These are phyloP conservation scores for Mycena citricolor DNA, from an alignment of 1,284 basidiomycete species.

Conservation along the genomic window DNA sequence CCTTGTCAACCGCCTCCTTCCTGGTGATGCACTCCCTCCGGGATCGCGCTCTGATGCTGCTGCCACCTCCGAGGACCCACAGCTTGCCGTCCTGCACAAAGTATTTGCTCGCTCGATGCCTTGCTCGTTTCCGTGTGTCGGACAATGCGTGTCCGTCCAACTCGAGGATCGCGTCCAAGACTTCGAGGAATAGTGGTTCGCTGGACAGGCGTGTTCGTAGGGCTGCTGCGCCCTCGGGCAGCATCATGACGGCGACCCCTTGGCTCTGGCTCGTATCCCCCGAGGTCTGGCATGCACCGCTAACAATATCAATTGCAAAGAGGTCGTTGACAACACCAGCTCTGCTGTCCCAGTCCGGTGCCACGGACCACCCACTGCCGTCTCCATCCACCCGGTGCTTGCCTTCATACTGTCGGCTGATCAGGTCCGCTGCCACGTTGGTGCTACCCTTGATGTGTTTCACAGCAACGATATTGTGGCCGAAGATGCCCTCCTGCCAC, in stretches of 20 bases:
- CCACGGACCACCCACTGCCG: conserved; percentile 33
- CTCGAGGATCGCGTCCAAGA: conserved; percentile 10
- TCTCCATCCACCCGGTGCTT: conserved; percentile 24
- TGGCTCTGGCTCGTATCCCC: too few species aligned
- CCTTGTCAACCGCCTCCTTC: conserved; percentile 24
- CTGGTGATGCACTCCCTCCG: conserved; percentile 23
- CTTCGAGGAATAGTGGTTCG: conserved; percentile 5
- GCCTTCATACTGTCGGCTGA: conserved; percentile 24
- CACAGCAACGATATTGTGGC: conserved; percentile 27
- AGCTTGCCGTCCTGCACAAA: conserved; percentile 31
- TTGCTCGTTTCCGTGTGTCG: conserved; percentile 20
- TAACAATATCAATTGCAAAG: neutral
- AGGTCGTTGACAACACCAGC: conserved; percentile 32
- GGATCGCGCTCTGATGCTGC: conserved; percentile 15
- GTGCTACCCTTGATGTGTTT: conserved; percentile 27
- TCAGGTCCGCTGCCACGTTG: conserved; percentile 27
- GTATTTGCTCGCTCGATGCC: conserved; percentile 30
- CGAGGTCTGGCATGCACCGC: too few species aligned
- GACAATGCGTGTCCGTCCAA: conserved; percentile 1
- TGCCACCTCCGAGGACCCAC: conserved; percentile 30
- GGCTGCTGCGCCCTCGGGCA: conserved; percentile 2
- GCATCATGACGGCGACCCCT: neutral
- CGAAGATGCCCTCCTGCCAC: conserved; percentile 30
- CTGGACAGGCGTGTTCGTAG: conserved; percentile 1
- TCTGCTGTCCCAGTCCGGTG: conserved; percentile 30